phyloP scores from a whole-genome alignment of 345 rosid species.

The Citrus medica region DNA sequence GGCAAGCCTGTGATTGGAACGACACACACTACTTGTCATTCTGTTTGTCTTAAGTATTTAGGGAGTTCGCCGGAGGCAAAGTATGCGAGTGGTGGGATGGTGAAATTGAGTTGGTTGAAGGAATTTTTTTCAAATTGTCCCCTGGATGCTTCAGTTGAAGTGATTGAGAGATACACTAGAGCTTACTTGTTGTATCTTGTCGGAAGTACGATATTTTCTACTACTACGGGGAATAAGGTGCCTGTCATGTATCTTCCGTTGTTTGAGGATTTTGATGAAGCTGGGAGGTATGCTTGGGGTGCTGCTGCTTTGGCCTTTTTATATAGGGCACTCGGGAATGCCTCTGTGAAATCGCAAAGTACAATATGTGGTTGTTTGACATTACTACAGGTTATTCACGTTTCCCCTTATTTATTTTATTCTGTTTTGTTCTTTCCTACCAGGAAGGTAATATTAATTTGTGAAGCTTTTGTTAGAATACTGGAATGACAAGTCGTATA shows the following conservation, averaged over 20 bases:
- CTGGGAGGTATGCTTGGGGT: constrained; percentile 91
- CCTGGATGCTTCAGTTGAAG: constrained; percentile 54
- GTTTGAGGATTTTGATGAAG: constrained; percentile 74
- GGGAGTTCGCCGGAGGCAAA: constrained; percentile 67
- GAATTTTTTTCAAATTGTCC: constrained; percentile 76
- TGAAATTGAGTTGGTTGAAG: constrained; percentile 94
- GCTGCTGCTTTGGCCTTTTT: constrained; percentile 91
- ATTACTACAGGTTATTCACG: constrained; percentile 62
- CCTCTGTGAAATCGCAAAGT: constrained; percentile 92
- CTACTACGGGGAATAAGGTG: constrained; percentile 94
- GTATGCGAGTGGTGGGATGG: constrained; percentile 98
- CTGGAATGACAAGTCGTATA: constrained; percentile 9
- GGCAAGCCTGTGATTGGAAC: constrained; percentile 91
- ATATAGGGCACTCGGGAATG: constrained; percentile 96
- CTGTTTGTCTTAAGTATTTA: constrained; percentile 63
- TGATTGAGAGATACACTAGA: constrained; percentile 64
- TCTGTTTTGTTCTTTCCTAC: neutral
- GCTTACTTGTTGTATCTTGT: constrained; percentile 90
- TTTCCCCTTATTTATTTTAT: neutral
- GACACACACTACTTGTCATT: constrained; percentile 73
- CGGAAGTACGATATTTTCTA: constrained; percentile 92
- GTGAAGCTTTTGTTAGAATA: constrained; percentile 1
- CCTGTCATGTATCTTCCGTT: constrained; percentile 97
- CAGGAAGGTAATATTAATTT: neutral
- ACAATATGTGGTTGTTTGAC: constrained; percentile 97